Conservation (phyloP, 2,329 filamentous ascomycete genomes). For the Annulohypoxylon truncatum region DNA sequence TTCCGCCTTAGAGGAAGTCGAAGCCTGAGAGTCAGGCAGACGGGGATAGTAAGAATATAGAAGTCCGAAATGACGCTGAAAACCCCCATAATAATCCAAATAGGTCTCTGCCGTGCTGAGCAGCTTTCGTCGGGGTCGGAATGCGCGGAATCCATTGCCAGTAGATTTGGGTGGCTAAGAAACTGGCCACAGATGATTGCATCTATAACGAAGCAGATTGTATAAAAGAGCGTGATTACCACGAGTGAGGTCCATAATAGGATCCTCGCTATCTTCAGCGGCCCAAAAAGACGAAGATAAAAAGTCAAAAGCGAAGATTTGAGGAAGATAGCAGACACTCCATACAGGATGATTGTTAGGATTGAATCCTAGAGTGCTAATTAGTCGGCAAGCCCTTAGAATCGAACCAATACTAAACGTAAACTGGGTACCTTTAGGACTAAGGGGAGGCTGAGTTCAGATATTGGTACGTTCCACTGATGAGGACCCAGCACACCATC, state of each 20-base stretch:
- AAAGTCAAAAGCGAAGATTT: conserved; percentile 38
- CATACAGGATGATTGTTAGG: conserved; percentile 31
- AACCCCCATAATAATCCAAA: conserved; percentile 32
- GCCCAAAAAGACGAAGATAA: conserved; percentile 40
- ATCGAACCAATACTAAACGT: not conserved
- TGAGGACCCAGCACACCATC: conserved; percentile 34
- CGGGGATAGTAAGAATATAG: conserved; percentile 40
- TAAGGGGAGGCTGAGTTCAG: conserved; percentile 14
- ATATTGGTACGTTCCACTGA: conserved; percentile 41
- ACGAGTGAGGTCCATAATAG: conserved; percentile 37
- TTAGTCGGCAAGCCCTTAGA: not conserved
- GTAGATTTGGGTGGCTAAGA: conserved; percentile 3
- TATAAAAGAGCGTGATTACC: conserved; percentile 35
- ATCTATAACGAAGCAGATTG: conserved; percentile 27
- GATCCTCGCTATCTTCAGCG: conserved; percentile 22
- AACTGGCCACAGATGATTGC: conserved; percentile 31
- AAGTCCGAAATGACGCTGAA: conserved; percentile 41
- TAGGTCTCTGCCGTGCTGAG: conserved; percentile 7
- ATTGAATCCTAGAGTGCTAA: conserved; percentile 28
- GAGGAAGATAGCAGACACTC: conserved; percentile 34
- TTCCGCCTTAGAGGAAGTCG: conserved; percentile 30
- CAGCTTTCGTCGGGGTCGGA: conserved; percentile 35
- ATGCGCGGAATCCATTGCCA: conserved; percentile 7
- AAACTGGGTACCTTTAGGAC: conserved; percentile 26
- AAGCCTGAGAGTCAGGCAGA: conserved; percentile 33